Evolutionary conservation across 1,284 basidiomycete genomes (phyloP), one percentile per base, ranked within the genome.

Genomic region (Tilletia setariae): DNA sequence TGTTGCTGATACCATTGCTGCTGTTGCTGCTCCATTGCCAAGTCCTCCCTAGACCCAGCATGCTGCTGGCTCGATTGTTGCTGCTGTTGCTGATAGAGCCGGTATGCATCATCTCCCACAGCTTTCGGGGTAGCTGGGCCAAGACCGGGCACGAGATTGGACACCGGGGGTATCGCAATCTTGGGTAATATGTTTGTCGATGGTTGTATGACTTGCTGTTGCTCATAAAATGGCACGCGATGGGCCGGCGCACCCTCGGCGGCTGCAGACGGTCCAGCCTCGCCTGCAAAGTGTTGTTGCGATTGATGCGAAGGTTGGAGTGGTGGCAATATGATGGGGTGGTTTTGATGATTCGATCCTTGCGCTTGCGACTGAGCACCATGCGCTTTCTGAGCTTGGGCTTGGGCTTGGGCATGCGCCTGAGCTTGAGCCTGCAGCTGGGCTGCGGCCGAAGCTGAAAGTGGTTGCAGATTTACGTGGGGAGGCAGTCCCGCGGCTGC

Each of bases 371-470:
- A 71, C 49, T 75, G 75, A 35, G 82, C 76, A 69, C 71, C 71
- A 65, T 67, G 66, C 28, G 70, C 67, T 32, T 71, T 67, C 49
- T 72, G 56, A 25, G 19, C 6, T 30, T 61, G 56, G 11, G 56
- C 56, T 19, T 61, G 56, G 3, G 32, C 28, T 30, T 61, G 56
- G 15, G 53, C 53, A 11, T 59, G 53, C 2, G 56, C 56, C 56
- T 61, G 56, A 9, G 56, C 56, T 15, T 61, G 56, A 19, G 56
- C 56, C 28, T 61, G 75, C 23, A 43, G n/a, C n/a, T 49, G 64
- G 11, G 47, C 64, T 88, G 87, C 4, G 78, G 74, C 35, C 82
- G 81, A n/a, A 77, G 82, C 72, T 84, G 82, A 9, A 84, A 79
- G 69, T 82, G 67, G 66, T 59, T 4, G 68, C 28, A 42, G 76